Base-by-base conservation (phyloP, 1,139 yeast species). In the Debaryomycetaceae sp. region DNA sequence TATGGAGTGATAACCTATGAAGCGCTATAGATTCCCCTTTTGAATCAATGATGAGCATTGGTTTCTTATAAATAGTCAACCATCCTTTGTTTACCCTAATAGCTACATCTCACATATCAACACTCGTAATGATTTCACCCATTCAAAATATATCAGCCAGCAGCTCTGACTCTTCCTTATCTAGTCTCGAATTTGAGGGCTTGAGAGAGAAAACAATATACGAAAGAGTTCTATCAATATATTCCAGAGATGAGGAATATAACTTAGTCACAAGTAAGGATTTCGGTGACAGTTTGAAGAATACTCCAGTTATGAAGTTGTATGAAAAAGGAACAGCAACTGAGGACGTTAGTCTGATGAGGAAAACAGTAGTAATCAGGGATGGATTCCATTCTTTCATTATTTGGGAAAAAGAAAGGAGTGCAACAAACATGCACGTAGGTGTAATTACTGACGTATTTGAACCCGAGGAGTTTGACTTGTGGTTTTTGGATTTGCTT, bases 401-500 rank as follows among this genome's bases (percentile, higher is more conserved):
- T 41, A 49, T 57, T 39, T 56, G 65, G 65, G 66, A 63, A 45
- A 47, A 42, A 31, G 33, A 38, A 17, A 48, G 29, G 22, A 53
- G 50, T 29, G 57, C 48, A 6, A 42, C 47, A 6, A 51, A 56
- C 42, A 40, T 23, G 23, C 24, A 31, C 37, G 54, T 58, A 22
- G 76, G 76, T 1, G 46, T 68, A 8, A 55, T 68, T 22, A 61
- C 69, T 11, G 58, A 58, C 14, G 45, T 44, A n/a, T 57, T 62
- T 35, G 50, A 50, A 9, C 50, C 53, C 5, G 49, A 56, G 6
- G 51, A 49, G 1, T 68, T 70, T 54, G 74, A 70, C 36, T 34
- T 41, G 23, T 70, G 76, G 74, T 67, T 71, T 45, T 52, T 67
- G 42, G 49, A 58, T 34, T 56, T 70, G 24, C 40, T 71, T 29